These are phyloP conservation scores for Erodium moschatum DNA, from an alignment of 441 rosid genomes.

Conservation along the genomic window DNA sequence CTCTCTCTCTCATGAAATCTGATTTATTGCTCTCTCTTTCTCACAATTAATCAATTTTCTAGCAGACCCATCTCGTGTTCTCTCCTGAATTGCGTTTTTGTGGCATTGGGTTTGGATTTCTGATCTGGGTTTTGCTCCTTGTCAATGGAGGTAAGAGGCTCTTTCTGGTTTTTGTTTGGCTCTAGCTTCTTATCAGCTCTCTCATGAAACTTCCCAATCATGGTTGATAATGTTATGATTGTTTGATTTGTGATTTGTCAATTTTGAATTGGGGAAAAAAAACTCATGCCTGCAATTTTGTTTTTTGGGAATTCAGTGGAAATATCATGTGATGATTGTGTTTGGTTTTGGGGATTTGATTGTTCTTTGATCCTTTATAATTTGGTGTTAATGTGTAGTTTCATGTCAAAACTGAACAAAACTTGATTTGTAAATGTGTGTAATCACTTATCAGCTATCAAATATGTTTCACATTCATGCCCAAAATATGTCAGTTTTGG, in stretches of 20 bases:
- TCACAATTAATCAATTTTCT: no score
- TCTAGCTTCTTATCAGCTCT: background rate
- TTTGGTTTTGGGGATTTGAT: background rate
- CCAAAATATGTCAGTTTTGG: no score
- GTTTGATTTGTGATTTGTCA: background rate
- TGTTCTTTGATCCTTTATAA: background rate
- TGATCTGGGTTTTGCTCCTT: no score
- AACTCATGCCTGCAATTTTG: background rate
- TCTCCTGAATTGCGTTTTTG: no score
- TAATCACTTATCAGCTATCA: no score
- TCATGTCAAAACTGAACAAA: no score
- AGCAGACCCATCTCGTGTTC: no score
- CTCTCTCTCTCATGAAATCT: background rate
- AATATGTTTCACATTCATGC: no score
- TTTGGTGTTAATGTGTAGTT: no score
- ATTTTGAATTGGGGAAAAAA: background rate
- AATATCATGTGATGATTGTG: conserved; percentile 1
- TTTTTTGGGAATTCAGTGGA: background rate
- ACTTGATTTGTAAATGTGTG: no score
- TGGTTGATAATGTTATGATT: background rate
- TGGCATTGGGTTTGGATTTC: no score
- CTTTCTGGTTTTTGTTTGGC: background rate
- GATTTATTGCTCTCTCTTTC: background rate
- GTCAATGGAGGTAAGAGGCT: background rate
- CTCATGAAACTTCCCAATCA: background rate